Percentiles rank a stretch among this genome's conserved stretches.
These are phyloP conservation scores for Cytospora paraplurivora DNA, from an alignment of 2,329 filamentous ascomycete species.

Conservation along the genomic window DNA sequence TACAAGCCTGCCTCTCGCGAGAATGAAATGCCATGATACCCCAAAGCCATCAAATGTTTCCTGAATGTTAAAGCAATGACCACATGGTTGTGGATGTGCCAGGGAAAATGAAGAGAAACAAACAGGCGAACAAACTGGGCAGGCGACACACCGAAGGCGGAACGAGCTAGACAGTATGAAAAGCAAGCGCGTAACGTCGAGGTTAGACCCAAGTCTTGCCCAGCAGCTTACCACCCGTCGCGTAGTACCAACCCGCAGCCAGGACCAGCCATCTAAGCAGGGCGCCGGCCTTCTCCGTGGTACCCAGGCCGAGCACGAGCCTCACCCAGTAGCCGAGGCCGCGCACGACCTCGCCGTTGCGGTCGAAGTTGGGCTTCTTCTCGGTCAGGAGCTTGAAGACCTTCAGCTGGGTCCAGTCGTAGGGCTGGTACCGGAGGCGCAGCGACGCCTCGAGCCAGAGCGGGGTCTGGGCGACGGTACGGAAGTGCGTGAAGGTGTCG, in stretches of 20 bases:
- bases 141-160: neutral
- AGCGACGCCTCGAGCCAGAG: conserved; percentile 69
- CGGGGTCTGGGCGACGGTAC: conserved; percentile 62
- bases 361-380: conserved; percentile 62
- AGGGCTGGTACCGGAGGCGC: conserved; percentile 69
- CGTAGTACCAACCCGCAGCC: conserved; percentile 32
- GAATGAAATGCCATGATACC: too few relatives aligned
- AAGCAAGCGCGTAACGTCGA: neutral
- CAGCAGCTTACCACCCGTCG: conserved; percentile 16
- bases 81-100: too few relatives aligned
- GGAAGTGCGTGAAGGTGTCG: conserved; percentile 65
- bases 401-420: conserved; percentile 49
- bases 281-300: conserved; percentile 50
- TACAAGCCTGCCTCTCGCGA: too few relatives aligned
- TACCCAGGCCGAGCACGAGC: conserved; percentile 55
- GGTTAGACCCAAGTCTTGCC: conserved; percentile 15
- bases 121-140: neutral
- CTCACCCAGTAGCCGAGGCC: conserved; percentile 58
- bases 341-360: conserved; percentile 54
- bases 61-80: too few relatives aligned
- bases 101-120: too few relatives aligned
- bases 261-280: conserved; percentile 55
- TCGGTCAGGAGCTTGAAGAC: conserved; percentile 47
- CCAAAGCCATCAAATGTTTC: too few relatives aligned
- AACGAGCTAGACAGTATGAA: neutral